Evolutionary conservation across 176 grass and related monocot species (phyloP).

Genomic region (Carex littledalei): DNA sequence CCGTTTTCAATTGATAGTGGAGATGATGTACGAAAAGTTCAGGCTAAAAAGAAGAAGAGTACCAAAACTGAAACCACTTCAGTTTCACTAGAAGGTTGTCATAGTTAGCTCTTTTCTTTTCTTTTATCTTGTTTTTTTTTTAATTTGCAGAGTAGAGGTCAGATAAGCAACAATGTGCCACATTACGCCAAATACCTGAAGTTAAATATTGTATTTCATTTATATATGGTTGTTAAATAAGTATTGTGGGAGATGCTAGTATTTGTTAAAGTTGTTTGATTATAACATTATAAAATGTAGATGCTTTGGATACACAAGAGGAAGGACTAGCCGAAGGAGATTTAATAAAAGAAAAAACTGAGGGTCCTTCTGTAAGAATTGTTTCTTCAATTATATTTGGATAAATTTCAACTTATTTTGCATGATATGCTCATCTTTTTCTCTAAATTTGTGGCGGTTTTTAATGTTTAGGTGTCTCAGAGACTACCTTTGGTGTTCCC

Average conservation of each 20-base stretch:
- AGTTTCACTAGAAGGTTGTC: conserved; percentile 36
- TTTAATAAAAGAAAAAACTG: conserved; percentile 10
- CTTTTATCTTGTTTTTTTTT: neutral
- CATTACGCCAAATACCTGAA: neutral
- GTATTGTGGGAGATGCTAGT: neutral
- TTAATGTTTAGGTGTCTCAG: conserved; percentile 57
- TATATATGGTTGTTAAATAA: conserved; percentile 13
- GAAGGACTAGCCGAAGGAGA: conserved; percentile 29
- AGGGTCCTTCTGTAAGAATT: neutral
- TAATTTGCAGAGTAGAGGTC: neutral
- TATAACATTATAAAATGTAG: conserved; percentile 7
- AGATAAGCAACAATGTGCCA: neutral
- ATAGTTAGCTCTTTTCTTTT: neutral
- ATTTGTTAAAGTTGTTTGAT: conserved; percentile 11
- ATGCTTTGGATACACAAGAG: conserved; percentile 41
- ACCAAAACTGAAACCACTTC: conserved; percentile 21
- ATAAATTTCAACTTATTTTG: conserved; percentile 1
- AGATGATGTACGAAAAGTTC: conserved; percentile 28
- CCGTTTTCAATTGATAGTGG: conserved; percentile 26
- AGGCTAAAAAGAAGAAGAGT: conserved; percentile 21
- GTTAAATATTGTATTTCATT: neutral
- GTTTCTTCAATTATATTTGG: neutral
- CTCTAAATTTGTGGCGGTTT: conserved; percentile 21
- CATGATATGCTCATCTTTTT: conserved; percentile 15
- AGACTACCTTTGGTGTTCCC: conserved; percentile 76